Evolutionary conservation across 2,329 filamentous ascomycete genomes (phyloP), one percentile per base, ranked within the genome.

Genomic region (Cladosporium sphaerospermum): DNA sequence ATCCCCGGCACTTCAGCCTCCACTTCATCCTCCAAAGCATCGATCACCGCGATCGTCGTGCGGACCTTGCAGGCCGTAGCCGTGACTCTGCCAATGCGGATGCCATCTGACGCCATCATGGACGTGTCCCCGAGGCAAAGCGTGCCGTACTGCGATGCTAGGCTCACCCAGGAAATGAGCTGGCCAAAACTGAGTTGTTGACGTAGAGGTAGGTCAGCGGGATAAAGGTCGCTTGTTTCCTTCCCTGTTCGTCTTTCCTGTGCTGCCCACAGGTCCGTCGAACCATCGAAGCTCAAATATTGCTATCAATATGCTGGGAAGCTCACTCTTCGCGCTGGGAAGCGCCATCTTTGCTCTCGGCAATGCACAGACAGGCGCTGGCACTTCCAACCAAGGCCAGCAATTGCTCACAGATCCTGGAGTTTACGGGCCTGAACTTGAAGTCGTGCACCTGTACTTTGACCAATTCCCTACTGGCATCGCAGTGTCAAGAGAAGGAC

Each of bases 401-500:
- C 39, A 53, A 13, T 28, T 56, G 14, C 56, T 64, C 18, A 53
- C 55, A 16, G 73, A 76, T 58, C 64, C 69, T 16, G 67, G 67
- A 13, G 56, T 62, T 10, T 64, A 66, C 14, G 76, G 76, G 1
- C 74, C 75, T 10, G 55, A 68, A 11, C 64, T 78, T 6, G 76
- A 80, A 55, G 55, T 77, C 28, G 70, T 74, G 1, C 76, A 80
- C 63, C 63, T 77, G 9, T 80, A 78, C 57, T 71, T 76, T 50
- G 74, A 77, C 58, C 69, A 78, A 60, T 79, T 72, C 70, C 75
- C 67, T 13, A 75, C 74, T 31, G 71, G 76, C 14, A 76, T 79
- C 50, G 74, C 78, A 3, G 76, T 80, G 8, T 79, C 78, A 1
- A 68, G 69, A 7, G 71, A 65, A 9, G 77, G 77, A 1, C 72